A percentile compares a stretch with the other conserved stretches of the same genome.
Conservation (phyloP, 2,329 filamentous ascomycete species). For the Stagonosporopsis vannaccii region DNA sequence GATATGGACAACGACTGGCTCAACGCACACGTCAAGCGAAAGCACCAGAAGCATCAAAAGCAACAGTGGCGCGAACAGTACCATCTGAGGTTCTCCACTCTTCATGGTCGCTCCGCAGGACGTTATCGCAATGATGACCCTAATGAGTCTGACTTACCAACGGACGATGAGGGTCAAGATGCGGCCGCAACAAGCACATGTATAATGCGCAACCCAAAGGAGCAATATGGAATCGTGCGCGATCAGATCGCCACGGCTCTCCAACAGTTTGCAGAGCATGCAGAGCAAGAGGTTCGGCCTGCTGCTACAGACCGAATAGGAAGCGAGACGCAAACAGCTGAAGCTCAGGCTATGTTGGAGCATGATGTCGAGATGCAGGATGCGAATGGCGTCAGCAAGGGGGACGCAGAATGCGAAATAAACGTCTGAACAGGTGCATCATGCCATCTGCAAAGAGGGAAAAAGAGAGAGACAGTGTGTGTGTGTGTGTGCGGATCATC, state of each 20-base stretch:
- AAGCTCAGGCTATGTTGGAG: background rate
- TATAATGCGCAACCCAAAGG: conserved; percentile 28
- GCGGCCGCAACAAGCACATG: conserved; percentile 9
- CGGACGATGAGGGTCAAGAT: background rate
- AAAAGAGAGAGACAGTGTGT: too few species aligned
- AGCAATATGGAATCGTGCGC: conserved; percentile 30
- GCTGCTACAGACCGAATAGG: background rate
- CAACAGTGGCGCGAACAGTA: conserved; percentile 35
- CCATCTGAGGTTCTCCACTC: conserved; percentile 26
- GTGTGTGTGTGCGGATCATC: too few species aligned
- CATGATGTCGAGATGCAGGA: conserved; percentile 24
- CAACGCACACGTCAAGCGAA: conserved; percentile 40
- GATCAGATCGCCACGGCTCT: background rate
- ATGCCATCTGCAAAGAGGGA: background rate
- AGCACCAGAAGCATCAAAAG: conserved; percentile 27
- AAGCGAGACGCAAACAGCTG: conserved; percentile 1
- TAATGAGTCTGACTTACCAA: conserved; percentile 1
- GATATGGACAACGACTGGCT: conserved; percentile 41
- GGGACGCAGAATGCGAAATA: conserved; percentile 35
- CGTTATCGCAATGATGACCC: background rate
- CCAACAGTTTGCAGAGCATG: background rate
- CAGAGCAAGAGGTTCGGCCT: background rate
- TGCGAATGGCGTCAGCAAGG: conserved; percentile 18
- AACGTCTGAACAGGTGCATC: conserved; percentile 13
- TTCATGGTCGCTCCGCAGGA: conserved; percentile 12